phyloP scores from a whole-genome alignment of 192 early-diverging fungal genomes.

The Podila epicladia region DNA sequence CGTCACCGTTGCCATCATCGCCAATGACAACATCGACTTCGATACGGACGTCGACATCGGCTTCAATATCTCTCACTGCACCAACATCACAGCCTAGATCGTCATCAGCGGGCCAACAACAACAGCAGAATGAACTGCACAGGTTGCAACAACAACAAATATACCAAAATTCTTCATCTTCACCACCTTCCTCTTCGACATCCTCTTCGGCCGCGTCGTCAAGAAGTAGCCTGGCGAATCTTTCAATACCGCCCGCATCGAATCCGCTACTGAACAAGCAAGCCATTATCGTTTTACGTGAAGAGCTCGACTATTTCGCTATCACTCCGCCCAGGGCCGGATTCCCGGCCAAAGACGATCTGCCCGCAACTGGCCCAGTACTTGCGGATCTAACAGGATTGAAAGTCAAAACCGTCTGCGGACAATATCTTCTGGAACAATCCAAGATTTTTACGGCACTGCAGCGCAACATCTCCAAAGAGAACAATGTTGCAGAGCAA shows the following conservation, averaged over 20 bases:
- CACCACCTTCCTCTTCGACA: neutral
- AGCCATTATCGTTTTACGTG: slow-evolving; percentile 79
- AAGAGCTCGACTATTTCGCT: slow-evolving; percentile 84
- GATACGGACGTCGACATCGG: neutral
- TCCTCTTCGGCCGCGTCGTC: slow-evolving; percentile 1
- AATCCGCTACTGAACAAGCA: slow-evolving; percentile 66
- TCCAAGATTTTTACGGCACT: slow-evolving; percentile 79
- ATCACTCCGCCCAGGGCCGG: slow-evolving; percentile 49
- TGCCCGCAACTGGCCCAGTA: neutral
- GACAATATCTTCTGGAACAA: slow-evolving; percentile 68
- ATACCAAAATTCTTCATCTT: slow-evolving; percentile 2
- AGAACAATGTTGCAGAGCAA: slow-evolving; percentile 72
- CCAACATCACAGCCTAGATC: neutral
- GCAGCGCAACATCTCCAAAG: slow-evolving; percentile 75
- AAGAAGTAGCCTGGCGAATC: slow-evolving; percentile 5
- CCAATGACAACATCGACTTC: neutral
- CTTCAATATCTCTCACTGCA: neutral
- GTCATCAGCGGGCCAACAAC: neutral
- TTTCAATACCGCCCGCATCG: slow-evolving; percentile 20
- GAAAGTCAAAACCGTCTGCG: slow-evolving; percentile 65
- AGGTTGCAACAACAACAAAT: slow-evolving; percentile 2
- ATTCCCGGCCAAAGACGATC: neutral
- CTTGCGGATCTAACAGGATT: neutral
- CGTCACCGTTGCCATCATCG: neutral
- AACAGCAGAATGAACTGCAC: neutral